These are phyloP conservation scores for Kernera saxatilis DNA, from an alignment of 345 rosid species.

Conservation along the genomic window DNA sequence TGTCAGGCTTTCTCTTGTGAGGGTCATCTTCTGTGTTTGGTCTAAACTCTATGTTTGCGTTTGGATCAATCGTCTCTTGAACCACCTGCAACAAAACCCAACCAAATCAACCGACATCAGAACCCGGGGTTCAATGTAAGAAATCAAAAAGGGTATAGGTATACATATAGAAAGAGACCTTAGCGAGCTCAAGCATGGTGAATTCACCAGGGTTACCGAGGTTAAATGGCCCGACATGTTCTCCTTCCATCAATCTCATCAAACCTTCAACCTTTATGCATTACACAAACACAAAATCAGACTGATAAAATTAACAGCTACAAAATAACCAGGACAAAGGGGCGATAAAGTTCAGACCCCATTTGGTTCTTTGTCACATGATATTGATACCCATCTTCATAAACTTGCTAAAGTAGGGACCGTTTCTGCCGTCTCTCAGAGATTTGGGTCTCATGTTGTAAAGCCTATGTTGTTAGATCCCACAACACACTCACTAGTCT, in stretches of 20 bases:
- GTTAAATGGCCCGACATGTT: conserved; percentile 94
- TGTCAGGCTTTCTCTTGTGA: conserved; percentile 82
- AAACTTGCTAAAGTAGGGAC: conserved; percentile 23
- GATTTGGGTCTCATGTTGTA: conserved; percentile 10
- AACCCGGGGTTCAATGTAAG: background rate
- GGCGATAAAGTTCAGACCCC: conserved; percentile 20
- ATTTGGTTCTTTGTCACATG: conserved; percentile 20
- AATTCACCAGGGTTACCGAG: conserved; percentile 99
- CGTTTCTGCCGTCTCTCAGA: background rate
- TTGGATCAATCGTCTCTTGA: conserved; percentile 71
- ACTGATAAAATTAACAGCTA: background rate
- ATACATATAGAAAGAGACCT: conserved; percentile 38
- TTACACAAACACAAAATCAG: conserved; percentile 2
- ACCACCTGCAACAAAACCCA: conserved; percentile 44
- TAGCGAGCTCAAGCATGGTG: conserved; percentile 97
- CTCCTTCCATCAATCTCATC: conserved; percentile 94
- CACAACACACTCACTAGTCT: conserved; percentile 1
- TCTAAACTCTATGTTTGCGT: conserved; percentile 76
- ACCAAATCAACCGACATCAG: background rate
- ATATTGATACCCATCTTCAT: conserved; percentile 6
- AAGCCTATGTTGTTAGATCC: conserved; percentile 17
- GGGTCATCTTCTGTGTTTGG: conserved; percentile 91
- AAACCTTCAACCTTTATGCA: conserved; percentile 76
- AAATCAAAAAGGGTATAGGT: background rate
- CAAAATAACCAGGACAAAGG: background rate